Percentiles rank a stretch among this genome's conserved stretches.
phyloP scores from a whole-genome alignment of 345 rosid genomes.

The Sisymbrium irio region DNA sequence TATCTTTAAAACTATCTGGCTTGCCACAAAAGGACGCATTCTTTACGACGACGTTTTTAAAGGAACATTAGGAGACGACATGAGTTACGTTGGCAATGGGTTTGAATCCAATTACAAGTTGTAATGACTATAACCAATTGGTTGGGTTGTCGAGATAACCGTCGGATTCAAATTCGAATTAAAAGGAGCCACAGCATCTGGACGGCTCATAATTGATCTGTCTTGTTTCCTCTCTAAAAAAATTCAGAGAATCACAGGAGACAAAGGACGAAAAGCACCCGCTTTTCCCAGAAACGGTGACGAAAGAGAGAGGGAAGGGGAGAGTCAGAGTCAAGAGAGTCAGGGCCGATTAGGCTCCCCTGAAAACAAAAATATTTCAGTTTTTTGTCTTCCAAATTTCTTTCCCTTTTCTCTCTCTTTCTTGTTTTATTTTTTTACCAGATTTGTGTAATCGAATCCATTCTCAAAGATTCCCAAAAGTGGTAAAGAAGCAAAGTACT shows the following conservation, averaged over 20 bases:
- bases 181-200: slow-evolving; percentile 17
- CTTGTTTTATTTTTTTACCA: slow-evolving; percentile 7
- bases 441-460: slow-evolving; percentile 25
- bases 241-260: slow-evolving; percentile 13
- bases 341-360: slow-evolving; percentile 36
- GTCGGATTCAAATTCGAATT: slow-evolving; percentile 38
- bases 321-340: neutral
- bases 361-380: slow-evolving; percentile 3
- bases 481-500: slow-evolving; percentile 35
- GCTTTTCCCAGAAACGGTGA: slow-evolving; percentile 39
- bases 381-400: neutral
- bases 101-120: neutral
- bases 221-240: slow-evolving; percentile 12
- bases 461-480: slow-evolving; percentile 26
- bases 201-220: slow-evolving; percentile 30
- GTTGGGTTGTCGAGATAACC: slow-evolving; percentile 29
- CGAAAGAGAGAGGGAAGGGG: neutral
- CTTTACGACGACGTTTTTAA: neutral
- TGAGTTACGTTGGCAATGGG: neutral
- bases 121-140: slow-evolving; percentile 2
- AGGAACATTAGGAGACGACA: neutral
- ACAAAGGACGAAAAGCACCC: slow-evolving; percentile 41
- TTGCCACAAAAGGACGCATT: too few relatives aligned
- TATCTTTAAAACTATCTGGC: neutral
- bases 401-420: slow-evolving; percentile 17